A percentile compares a stretch with the other conserved stretches of the same genome.
Evolutionary conservation across 192 early-diverging fungal species (phyloP).

Genomic region (Umbelopsis sp.): DNA sequence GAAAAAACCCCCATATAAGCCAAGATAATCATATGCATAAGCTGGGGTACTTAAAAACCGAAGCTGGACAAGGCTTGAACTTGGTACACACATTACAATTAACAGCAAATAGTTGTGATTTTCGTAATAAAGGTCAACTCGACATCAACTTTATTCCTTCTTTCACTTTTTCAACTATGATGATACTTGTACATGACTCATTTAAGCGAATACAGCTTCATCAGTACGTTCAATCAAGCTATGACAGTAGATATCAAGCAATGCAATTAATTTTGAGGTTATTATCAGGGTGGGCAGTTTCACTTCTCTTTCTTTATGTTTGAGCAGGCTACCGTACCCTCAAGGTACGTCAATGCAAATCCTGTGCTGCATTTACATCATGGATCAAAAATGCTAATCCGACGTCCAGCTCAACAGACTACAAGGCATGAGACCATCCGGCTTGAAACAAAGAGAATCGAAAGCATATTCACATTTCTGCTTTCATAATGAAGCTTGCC

Average conservation of each 20-base stretch:
- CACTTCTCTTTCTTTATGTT: neutral
- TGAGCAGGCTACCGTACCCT: conserved; percentile 2
- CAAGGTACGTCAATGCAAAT: neutral
- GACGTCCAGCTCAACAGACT: conserved; percentile 23
- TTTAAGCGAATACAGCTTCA: conserved; percentile 4
- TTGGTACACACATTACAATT: conserved; percentile 1
- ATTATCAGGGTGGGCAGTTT: neutral
- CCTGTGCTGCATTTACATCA: neutral
- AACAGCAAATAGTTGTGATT: neutral
- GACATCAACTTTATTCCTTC: neutral
- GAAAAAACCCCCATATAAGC: too few species aligned
- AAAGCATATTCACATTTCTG: conserved; percentile 34
- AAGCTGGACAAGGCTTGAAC: neutral
- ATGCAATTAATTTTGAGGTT: neutral
- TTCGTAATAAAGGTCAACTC: neutral
- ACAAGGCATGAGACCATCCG: conserved; percentile 28
- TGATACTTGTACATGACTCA: neutral
- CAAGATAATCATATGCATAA: neutral
- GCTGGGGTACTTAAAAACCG: neutral
- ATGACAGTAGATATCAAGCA: neutral
- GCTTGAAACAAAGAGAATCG: conserved; percentile 21
- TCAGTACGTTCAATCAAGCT: neutral
- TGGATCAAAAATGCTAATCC: neutral
- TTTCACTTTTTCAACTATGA: too few species aligned
- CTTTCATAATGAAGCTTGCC: conserved; percentile 8